phyloP scores from a whole-genome alignment of 2,329 filamentous ascomycete species.

The Aspergillus uvarum region DNA sequence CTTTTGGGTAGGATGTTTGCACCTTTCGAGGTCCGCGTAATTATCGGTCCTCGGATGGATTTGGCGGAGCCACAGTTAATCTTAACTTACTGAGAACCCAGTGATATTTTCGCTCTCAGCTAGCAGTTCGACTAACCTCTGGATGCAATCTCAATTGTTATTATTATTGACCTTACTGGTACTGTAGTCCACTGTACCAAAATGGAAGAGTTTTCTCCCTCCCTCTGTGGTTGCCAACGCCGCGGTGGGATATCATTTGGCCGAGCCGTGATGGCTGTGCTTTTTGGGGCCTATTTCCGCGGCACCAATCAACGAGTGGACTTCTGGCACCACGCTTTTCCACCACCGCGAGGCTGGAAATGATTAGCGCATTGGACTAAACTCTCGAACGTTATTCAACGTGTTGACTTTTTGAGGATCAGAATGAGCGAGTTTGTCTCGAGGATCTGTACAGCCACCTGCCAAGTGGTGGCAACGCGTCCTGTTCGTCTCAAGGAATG shows the following conservation, averaged over 20 bases:
- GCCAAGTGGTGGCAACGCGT: neutral
- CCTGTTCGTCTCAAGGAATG: neutral
- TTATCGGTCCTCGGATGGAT: neutral
- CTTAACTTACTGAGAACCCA: neutral
- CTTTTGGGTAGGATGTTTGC: neutral
- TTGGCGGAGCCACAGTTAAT: neutral
- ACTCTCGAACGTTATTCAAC: neutral
- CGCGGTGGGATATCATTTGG: neutral
- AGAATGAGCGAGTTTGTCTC: neutral
- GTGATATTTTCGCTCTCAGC: neutral
- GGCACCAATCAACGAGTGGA: neutral
- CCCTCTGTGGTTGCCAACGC: too few species aligned
- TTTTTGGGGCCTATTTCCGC: neutral
- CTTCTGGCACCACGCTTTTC: neutral
- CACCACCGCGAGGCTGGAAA: slow-evolving; percentile 1
- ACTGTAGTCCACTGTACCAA: too few species aligned
- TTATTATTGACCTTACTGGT: too few species aligned
- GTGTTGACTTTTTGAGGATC: neutral
- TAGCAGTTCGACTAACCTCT: too few species aligned
- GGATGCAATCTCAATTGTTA: too few species aligned
- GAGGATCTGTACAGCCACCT: neutral
- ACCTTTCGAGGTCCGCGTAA: neutral
- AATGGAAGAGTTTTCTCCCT: too few species aligned
- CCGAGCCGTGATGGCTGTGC: neutral
- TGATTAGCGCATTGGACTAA: neutral